Base-by-base conservation (phyloP, 2,329 filamentous ascomycete species). In the Aureobasidium namibiae region DNA sequence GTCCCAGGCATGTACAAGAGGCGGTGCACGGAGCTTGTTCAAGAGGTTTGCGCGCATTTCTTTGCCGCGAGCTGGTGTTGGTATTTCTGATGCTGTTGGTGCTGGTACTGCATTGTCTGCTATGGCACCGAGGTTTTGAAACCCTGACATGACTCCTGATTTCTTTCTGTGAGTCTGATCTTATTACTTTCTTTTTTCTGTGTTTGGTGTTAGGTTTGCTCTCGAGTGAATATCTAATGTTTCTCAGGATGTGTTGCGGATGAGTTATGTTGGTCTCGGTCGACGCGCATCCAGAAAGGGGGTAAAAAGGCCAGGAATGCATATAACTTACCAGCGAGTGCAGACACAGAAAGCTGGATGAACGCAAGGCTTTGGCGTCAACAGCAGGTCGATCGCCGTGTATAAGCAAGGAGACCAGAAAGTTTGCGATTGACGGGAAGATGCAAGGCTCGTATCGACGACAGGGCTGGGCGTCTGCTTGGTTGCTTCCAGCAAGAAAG, bases 41-140 rank as follows among this genome's bases (percentile, higher is more conserved):
- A 75, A 73, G 60, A 77, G 73, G 59, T 68, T 70, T 58, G 72
- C 70, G 59, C 74, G 85, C 84, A 91, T 91, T 60, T 88, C 88
- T 73, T 87, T 85, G 72, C 89, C 87, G 67, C 88, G 86, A 59
- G 88, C 87, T 26, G 88, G 87, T 10, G 88, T 89, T 64, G 80
- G 78, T 42, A 82, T 85, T n/a, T n/a, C n/a, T n/a, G n/a, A n/a
- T n/a, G n/a, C n/a, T n/a, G n/a, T n/a, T n/a, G n/a, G n/a, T 69
- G 82, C 83, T 49, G 81, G 75, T 63, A 82, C 79, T 65, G 80
- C 78, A 71, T 79, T 78, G 69, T 82, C 82, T 65, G 63, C 64
- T 29, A 66, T 62, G 2, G 26, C 44, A 26, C 63, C 63, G 2
- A 65, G 63, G 11, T 61, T 63, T 10, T 66, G 63, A 33, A 63